Conservation (phyloP, 768 basidiomycete genomes). For the Calocybe gangraenosa region DNA sequence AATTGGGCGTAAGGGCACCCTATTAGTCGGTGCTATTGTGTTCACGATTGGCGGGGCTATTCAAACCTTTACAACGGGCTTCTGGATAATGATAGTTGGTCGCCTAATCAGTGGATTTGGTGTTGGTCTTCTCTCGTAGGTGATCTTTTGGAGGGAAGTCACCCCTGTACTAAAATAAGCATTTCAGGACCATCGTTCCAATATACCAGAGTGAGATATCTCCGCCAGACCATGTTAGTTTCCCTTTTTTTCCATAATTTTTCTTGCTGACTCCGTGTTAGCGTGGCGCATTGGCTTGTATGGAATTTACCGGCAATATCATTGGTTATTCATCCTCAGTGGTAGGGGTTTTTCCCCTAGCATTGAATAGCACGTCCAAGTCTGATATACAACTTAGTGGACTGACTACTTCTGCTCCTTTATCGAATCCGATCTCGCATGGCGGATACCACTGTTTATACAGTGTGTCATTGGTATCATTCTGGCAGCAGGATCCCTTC, state of each 20-base stretch:
- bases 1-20: slow-evolving; percentile 69
- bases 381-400: slow-evolving; percentile 54
- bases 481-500: slow-evolving; percentile 71
- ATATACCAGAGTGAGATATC: slow-evolving; percentile 97
- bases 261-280: slow-evolving; percentile 24
- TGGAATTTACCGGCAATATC: slow-evolving; percentile 94
- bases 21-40: slow-evolving; percentile 67
- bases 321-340: slow-evolving; percentile 88
- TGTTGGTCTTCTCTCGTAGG: slow-evolving; percentile 69
- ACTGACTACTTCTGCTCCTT: slow-evolving; percentile 92
- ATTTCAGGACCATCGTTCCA: slow-evolving; percentile 82
- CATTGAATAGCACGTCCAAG: background rate
- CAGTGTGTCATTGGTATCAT: slow-evolving; percentile 86
- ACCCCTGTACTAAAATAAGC: too few relatives aligned
- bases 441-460: slow-evolving; percentile 85
- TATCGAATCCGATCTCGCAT: slow-evolving; percentile 80
- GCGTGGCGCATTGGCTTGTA: slow-evolving; percentile 89
- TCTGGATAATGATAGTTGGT: slow-evolving; percentile 45
- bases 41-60: slow-evolving; percentile 75
- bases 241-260: background rate
- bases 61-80: slow-evolving; percentile 58
- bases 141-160: slow-evolving; percentile 11
- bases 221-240: slow-evolving; percentile 78
- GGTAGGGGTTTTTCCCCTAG: slow-evolving; percentile 42
- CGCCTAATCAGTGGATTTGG: slow-evolving; percentile 71